Evolutionary conservation across 202 grass and related monocot species (phyloP), one percentile per base, ranked within the genome.

Genomic region (Zizania palustris): DNA sequence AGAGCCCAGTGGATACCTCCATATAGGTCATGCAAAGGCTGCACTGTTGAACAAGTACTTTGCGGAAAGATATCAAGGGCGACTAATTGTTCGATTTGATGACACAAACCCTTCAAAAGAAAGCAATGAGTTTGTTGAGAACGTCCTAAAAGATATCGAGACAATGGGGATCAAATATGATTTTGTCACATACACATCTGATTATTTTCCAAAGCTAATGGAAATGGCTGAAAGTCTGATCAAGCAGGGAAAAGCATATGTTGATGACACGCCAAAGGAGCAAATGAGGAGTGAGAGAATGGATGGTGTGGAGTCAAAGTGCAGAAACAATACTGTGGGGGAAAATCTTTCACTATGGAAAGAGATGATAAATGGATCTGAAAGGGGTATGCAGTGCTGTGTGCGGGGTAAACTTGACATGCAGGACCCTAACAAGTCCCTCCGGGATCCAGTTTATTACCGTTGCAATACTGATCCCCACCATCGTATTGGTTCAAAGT

Each of bases 31-130:
- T 50, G 88, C 89, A 44, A 96, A 92, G 70, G 92, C 92, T 50
- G 92, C 78, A 63, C 67, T 96, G 41, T 66, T 96, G 74, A 96
- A 96, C 78, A 88, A 96, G 50, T 96, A 96, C 34, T 91, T 96
- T 87, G 86, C 84, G 35, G 81, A 96, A 73, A 91, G 89, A 60
- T 92, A 96, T 63, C 75, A 92, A 69, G 92, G 92, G 5, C 51
- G 21, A 21, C 57, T 96, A 48, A 89, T 96, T 53, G 85, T 96
- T 75, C 86, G 89, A 20, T 96, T 96, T 71, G 92, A 96, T 85
- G 92, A 92, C 49, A 96, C 92, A 64, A 96, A 96, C 65, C 92
- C 92, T 67, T 96, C 92, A 28, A 92, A 96, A 85, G 92, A 96
- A 84, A 96, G 92, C 65, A 84, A 80, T 69, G 92, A 96, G 67